Evolutionary conservation across 2,329 filamentous ascomycete species (phyloP), one percentile per base, ranked within the genome.

Genomic region (Calcarisporium arbuscula): DNA sequence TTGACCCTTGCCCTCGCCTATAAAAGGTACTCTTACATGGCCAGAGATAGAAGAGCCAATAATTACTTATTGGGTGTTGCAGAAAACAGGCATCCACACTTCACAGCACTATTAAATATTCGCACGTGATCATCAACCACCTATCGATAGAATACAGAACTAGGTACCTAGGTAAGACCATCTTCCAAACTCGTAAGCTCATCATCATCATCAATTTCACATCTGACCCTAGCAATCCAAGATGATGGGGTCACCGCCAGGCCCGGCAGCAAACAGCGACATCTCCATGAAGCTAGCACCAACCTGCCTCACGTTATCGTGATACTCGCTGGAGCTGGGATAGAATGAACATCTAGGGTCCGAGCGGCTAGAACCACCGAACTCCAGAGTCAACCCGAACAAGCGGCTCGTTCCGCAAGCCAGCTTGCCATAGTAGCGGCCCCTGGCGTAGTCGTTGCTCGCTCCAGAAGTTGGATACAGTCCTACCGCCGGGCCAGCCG

Each of bases 271-370:
- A 17, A 41, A 41, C 20, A 62, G 37, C 19, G 62, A 44, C 32
- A 70, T 49, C 49, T 74, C 68, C 56, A 72, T 72, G 45, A 72
- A 60, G 0, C 61, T 68, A 5, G 62, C 59, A 4, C 53, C 58
- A 10, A 62, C 64, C 51, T 71, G 65, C 25, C 58, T 52, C 42
- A 72, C 51, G 42, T 60, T 68, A 32, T 49, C 40, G 39, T 64
- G 60, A 43, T 68, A 70, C 49, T 62, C 56, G 22, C 51, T 45
- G 3, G 49, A 45, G 2, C 58, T 62, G 0, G 68, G 68, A 41
- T 73, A 73, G 40, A 72, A 73, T 0, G 59, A 56, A 28, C 60
- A 62, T 9, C 39, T 37, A 1, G 43, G 37, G 15, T 38, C 30
- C 8, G 20, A 26, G 10, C 20, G 36, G 10, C 47, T 52, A 17